phyloP scores from a whole-genome alignment of 1,284 basidiomycete genomes.

The Inonotus hispidus region DNA sequence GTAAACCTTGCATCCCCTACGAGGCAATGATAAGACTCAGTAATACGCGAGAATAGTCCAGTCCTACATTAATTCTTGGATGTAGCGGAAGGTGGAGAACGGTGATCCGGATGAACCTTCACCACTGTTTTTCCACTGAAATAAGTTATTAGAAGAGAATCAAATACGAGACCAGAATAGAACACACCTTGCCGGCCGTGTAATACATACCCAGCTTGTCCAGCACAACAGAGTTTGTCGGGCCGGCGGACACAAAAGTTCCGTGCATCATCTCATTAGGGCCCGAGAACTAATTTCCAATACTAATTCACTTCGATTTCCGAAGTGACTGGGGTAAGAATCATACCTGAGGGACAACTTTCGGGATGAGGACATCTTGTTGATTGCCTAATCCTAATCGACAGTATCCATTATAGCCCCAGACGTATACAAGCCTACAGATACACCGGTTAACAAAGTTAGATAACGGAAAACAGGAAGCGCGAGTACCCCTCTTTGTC shows the following conservation, averaged over 20 bases:
- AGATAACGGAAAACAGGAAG: conserved; percentile 22
- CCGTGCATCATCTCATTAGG: conserved; percentile 63
- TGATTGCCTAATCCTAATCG: conserved; percentile 81
- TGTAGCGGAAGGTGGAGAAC: conserved; percentile 74
- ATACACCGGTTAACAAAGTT: background rate
- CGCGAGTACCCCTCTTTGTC: conserved; percentile 60
- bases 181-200: conserved; percentile 72
- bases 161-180: background rate
- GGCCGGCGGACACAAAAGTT: conserved; percentile 68
- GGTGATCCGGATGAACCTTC: conserved; percentile 83
- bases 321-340: background rate
- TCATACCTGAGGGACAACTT: conserved; percentile 65
- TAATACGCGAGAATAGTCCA: conserved; percentile 1
- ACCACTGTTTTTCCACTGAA: conserved; percentile 87
- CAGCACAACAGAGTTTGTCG: conserved; percentile 78
- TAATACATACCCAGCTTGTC: conserved; percentile 81
- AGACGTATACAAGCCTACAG: conserved; percentile 69
- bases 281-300: conserved; percentile 56
- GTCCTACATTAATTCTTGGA: conserved; percentile 74
- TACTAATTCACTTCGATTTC: background rate
- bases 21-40: conserved; percentile 10
- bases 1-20: conserved; percentile 67
- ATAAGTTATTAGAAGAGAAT: conserved; percentile 11
- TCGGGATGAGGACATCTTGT: conserved; percentile 72
- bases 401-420: conserved; percentile 84